Evolutionary conservation across 768 basidiomycete species (phyloP).

Genomic region (Suillus bovinus): DNA sequence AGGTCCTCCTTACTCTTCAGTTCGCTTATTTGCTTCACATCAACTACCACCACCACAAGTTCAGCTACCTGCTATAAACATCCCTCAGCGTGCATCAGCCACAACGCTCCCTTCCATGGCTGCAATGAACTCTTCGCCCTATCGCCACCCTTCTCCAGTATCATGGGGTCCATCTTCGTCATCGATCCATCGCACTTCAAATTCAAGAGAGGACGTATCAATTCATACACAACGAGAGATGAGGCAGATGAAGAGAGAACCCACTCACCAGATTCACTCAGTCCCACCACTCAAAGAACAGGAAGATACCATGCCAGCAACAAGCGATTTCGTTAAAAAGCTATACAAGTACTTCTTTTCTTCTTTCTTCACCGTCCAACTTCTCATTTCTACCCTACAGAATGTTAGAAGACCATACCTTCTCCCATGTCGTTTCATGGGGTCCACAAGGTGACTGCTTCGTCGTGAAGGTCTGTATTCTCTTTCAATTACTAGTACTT

Average conservation of each 20-base stretch:
- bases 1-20: constrained; percentile 3
- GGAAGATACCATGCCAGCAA: constrained; percentile 83
- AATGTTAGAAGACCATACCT: constrained; percentile 84
- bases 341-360: constrained; percentile 71
- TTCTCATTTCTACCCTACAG: constrained; percentile 37
- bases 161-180: constrained; percentile 24
- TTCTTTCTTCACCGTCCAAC: background rate
- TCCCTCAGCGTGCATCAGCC: constrained; percentile 7
- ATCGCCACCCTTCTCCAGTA: constrained; percentile 24
- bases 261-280: constrained; percentile 26
- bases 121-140: constrained; percentile 30
- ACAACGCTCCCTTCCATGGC: constrained; percentile 21
- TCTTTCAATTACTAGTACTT: background rate
- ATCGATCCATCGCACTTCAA: constrained; percentile 36
- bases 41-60: constrained; percentile 8
- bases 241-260: constrained; percentile 32
- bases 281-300: constrained; percentile 34
- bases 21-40: background rate
- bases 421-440: constrained; percentile 79
- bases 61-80: constrained; percentile 13
- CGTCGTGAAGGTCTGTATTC: constrained; percentile 68
- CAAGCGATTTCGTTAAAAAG: constrained; percentile 93
- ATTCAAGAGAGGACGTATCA: constrained; percentile 43
- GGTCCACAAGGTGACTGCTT: constrained; percentile 84
- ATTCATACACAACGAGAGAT: constrained; percentile 25